Base-by-base conservation (phyloP, 208 protist species). In the Acanthamoeba triangularis region DNA sequence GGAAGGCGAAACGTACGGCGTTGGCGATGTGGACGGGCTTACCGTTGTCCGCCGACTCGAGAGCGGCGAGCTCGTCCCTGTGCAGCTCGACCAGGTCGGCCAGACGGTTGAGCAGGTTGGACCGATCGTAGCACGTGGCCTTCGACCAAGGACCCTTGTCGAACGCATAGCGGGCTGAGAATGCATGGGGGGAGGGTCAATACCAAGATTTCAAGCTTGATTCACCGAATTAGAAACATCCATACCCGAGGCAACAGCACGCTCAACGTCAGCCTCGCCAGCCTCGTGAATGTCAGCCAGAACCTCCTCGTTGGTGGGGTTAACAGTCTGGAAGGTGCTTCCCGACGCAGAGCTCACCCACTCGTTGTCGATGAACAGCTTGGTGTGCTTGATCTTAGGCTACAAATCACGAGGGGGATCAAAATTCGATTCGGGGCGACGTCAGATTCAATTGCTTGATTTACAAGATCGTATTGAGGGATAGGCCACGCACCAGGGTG, bases 21-120 rank as follows among this genome's bases (percentile, higher is more conserved):
- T 97, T 95, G 49, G 98, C 96, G 33, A 97, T 96, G 20, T 92
- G 61, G 78, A 98, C 98, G 35, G 98, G 97, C 96, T 99, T 99
- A 92, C 98, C 98, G 95, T 98, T 99, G 96, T 99, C 98, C 2
- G 98, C 95, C 61, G 97, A 96, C 96, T 99, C 98, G 14, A 99
- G 96, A 14, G 96, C 91, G 11, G 98, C 97, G 80, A 99, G 91
- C 94, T 98, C 97, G 63, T 98, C 97, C 37, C 78, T 80, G 88
- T 98, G 95, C 56, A 95, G 78, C 56, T 98, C 95, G 56, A 99
- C 96, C 41, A 98, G 95, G 95, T 98, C 97, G 11, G 97, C 98
- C 13, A 99, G 96, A 52, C 96, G 95, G 82, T 97, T 74, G 96
- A 99, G 97, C 61, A 98, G 47, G 16, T 52, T 93, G 59, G 87